Conservation (phyloP, 495 filamentous ascomycete species). For the Entonaema liquescens region DNA sequence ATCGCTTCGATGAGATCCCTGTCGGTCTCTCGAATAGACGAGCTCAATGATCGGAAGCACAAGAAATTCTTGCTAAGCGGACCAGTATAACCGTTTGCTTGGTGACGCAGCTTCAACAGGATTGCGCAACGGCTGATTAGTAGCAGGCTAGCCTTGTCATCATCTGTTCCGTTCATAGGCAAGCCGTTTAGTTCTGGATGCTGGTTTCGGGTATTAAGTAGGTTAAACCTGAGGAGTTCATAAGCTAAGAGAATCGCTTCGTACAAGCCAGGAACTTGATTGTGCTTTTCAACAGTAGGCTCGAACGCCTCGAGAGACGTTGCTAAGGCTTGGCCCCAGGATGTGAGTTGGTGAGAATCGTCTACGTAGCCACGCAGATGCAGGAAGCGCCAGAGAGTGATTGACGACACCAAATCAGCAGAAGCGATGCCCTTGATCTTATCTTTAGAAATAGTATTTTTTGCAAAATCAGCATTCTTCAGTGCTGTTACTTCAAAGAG, state of each 20-base stretch:
- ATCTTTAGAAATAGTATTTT: constrained; percentile 66
- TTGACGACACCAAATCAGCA: constrained; percentile 76
- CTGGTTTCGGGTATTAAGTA: constrained; percentile 72
- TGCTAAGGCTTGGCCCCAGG: constrained; percentile 82
- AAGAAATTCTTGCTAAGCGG: constrained; percentile 90
- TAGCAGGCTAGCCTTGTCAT: constrained; percentile 73
- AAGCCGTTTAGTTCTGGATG: constrained; percentile 61
- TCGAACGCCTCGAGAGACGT: constrained; percentile 70
- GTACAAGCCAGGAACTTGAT: constrained; percentile 52
- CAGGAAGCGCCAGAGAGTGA: constrained; percentile 86
- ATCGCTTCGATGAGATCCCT: constrained; percentile 86
- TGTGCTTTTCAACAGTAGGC: constrained; percentile 68
- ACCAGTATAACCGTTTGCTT: constrained; percentile 89
- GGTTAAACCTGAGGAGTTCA: constrained; percentile 78
- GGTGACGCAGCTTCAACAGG: constrained; percentile 81
- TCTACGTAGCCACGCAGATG: constrained; percentile 88
- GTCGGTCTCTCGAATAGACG: constrained; percentile 76
- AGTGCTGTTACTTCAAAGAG: constrained; percentile 67
- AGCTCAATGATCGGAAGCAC: constrained; percentile 83
- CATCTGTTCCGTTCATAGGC: constrained; percentile 58
- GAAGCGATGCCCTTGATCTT: constrained; percentile 60
- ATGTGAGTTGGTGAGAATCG: constrained; percentile 79
- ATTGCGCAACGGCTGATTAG: constrained; percentile 86
- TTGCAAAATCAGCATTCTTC: constrained; percentile 69
- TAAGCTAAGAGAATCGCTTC: constrained; percentile 71